phyloP scores from a whole-genome alignment of 2,329 filamentous ascomycete species.

The Bipolaris victoriae region DNA sequence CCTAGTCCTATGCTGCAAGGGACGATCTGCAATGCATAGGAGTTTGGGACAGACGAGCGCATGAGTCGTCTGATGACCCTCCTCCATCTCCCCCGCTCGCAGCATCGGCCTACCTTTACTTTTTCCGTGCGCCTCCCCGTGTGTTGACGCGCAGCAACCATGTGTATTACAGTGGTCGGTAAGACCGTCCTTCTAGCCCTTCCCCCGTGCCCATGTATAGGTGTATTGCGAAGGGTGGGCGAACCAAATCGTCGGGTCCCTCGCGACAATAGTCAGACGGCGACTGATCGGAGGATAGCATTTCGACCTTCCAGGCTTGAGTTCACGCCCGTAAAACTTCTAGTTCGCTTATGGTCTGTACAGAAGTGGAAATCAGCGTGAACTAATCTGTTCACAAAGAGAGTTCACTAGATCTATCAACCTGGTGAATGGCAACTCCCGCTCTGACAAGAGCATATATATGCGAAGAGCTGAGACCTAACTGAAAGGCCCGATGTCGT shows the following conservation, averaged over 20 bases:
- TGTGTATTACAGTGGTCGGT: not conserved
- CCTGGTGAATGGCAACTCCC: not conserved
- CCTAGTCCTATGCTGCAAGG: not conserved
- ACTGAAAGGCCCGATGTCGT: slow-evolving; percentile 4
- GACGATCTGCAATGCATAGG: not conserved
- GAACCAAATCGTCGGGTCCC: not conserved
- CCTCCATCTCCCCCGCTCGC: not conserved
- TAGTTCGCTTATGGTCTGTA: not conserved
- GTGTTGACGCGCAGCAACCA: not conserved
- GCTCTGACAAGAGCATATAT: not conserved
- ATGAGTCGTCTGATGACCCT: not conserved
- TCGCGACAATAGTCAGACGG: not conserved
- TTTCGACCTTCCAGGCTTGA: not conserved
- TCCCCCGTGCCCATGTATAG: not conserved
- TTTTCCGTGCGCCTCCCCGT: not conserved
- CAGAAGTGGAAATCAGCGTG: not conserved
- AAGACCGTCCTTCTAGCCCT: not conserved
- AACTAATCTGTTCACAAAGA: not conserved
- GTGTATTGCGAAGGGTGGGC: not conserved
- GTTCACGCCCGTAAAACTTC: not conserved
- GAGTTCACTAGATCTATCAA: too few relatives aligned
- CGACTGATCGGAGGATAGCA: not conserved
- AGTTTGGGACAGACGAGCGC: slow-evolving; percentile 3
- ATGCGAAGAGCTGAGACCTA: not conserved
- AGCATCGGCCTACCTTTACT: not conserved